Evolutionary conservation across 2,329 filamentous ascomycete species (phyloP).

Genomic region (Ascochyta rabiei): DNA sequence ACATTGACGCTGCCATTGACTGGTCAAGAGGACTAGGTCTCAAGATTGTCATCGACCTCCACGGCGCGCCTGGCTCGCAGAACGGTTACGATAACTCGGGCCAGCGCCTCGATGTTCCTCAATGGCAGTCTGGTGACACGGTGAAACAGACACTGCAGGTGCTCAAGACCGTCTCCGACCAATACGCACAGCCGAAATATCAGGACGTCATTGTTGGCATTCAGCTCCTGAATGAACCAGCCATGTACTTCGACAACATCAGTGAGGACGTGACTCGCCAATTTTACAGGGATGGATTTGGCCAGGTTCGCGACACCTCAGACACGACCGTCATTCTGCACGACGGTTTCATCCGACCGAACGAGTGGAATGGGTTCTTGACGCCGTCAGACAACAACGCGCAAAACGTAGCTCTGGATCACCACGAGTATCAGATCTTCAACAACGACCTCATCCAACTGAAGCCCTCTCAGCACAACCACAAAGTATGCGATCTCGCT

Average conservation of each 20-base stretch:
- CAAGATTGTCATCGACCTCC: constrained; percentile 65
- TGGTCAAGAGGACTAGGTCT: constrained; percentile 61
- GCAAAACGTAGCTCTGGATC: constrained; percentile 66
- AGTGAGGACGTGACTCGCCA: constrained; percentile 55
- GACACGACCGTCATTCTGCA: constrained; percentile 62
- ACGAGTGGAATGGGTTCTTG: constrained; percentile 67
- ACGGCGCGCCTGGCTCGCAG: constrained; percentile 63
- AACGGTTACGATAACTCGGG: constrained; percentile 70
- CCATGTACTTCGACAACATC: constrained; percentile 52
- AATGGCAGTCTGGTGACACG: constrained; percentile 57
- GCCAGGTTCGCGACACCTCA: constrained; percentile 52
- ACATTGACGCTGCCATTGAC: constrained; percentile 62
- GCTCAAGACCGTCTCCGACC: constrained; percentile 62
- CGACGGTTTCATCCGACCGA: constrained; percentile 61
- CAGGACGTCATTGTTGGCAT: constrained; percentile 65
- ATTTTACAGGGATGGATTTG: constrained; percentile 63
- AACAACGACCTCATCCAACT: constrained; percentile 57
- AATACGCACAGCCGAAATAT: constrained; percentile 61
- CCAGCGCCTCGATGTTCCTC: constrained; percentile 51
- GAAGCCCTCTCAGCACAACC: constrained; percentile 59
- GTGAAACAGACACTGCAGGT: constrained; percentile 60
- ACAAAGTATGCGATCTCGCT: constrained; percentile 62
- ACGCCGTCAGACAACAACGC: constrained; percentile 57
- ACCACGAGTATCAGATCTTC: constrained; percentile 73
- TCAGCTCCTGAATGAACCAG: constrained; percentile 63